Percentiles rank a stretch among this genome's conserved stretches.
Evolutionary conservation across 192 early-diverging fungal species (phyloP).

Genomic region (Coemansia reversa): DNA sequence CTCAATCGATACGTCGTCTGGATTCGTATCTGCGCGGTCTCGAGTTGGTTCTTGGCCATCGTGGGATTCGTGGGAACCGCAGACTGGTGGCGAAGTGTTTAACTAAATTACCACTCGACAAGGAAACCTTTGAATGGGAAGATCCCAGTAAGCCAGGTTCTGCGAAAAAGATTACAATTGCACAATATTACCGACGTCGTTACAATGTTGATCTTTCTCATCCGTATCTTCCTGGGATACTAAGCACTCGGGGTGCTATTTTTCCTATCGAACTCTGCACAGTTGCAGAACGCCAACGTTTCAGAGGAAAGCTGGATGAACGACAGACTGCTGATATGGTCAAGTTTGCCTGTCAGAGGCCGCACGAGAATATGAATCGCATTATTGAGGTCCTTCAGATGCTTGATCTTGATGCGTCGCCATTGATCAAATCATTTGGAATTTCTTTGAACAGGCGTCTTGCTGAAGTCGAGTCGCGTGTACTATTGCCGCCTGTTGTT

Average conservation of each 20-base stretch:
- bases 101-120: constrained; percentile 62
- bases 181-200: constrained; percentile 71
- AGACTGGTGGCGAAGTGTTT: constrained; percentile 72
- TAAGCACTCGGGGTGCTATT: constrained; percentile 64
- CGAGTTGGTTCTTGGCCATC: constrained; percentile 58
- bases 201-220: constrained; percentile 72
- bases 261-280: constrained; percentile 92
- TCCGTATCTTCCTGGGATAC: constrained; percentile 79
- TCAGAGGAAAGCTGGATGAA: constrained; percentile 80
- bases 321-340: constrained; percentile 93
- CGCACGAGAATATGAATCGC: constrained; percentile 75
- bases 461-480: constrained; percentile 69
- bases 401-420: constrained; percentile 64
- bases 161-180: constrained; percentile 66
- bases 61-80: constrained; percentile 59
- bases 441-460: constrained; percentile 66
- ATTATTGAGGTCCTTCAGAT: constrained; percentile 68
- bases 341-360: constrained; percentile 83
- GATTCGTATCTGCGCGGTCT: constrained; percentile 54
- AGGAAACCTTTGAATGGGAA: constrained; percentile 69
- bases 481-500: constrained; percentile 77
- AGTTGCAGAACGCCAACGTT: constrained; percentile 78
- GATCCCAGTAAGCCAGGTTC: constrained; percentile 45
- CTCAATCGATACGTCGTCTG: constrained; percentile 15
- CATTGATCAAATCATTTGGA: constrained; percentile 77